Evolutionary conservation across 805 yeast genomes (phyloP), one percentile per base, ranked within the genome.

Genomic region (Cyberlindnera veronae): DNA sequence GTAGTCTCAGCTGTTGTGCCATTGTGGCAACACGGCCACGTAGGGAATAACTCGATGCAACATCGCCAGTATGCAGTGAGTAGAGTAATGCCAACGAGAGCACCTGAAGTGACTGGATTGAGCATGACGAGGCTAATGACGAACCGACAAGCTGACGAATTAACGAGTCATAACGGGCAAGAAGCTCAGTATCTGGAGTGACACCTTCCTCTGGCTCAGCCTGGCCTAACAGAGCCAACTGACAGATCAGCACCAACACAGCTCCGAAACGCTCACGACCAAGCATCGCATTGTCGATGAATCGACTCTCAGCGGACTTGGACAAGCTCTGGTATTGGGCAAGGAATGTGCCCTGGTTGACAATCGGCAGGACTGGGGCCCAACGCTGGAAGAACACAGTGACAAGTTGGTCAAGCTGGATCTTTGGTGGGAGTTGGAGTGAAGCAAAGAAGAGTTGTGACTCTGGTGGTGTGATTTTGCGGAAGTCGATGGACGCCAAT

Each of bases 1-100:
- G 95, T 32, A 89, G 67, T 51, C 96, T 75, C 38, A 89, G 65
- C 51, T 88, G 93, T 53, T 86, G 95, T 5, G 90, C 81, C 90
- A 86, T 84, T 20, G 88, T 80, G 11, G 83, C 77, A 7, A 83
- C 80, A 50, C 79, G 70, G 31, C 91, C 90, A 44, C 95, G 71
- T 30, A 84, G 68, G 38, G 81, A 83, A 64, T 87, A 88, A 45
- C 88, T 72, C 2, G 87, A 79, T 8, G 79, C 71, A 32, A 80
- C 74, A 58, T 84, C 89, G 15, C 95, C 95, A 6, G 76, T 75
- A 28, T 81, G 79, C 27, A 84, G 63, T 55, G 85, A 81, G 55
- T 84, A 85, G 42, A 83, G 76, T 19, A 84, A 64, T 3, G 90
- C 79, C 45, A 89, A 65, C 0, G 86, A 64, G 22, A 84, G 63